A percentile compares a stretch with the other conserved stretches of the same genome.
phyloP scores from a whole-genome alignment of 78 protist species.

The Cavenderia fasciculata region DNA sequence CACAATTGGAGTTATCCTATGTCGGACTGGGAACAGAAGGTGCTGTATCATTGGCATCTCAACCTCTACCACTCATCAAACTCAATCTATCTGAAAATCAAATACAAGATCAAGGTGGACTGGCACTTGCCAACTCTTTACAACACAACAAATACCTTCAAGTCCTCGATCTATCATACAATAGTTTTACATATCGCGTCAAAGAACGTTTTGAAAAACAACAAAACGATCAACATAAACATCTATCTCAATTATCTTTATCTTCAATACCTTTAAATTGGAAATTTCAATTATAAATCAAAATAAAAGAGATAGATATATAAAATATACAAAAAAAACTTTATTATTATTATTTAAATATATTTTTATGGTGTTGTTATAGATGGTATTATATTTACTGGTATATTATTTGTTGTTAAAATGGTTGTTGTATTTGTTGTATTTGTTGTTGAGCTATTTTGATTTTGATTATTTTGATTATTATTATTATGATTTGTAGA shows the following conservation, averaged over 20 bases:
- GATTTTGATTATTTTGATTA: too few species aligned
- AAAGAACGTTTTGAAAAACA: constrained; percentile 35
- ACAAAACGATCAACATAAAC: not conserved
- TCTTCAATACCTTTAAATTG: constrained; percentile 54
- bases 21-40: constrained; percentile 26
- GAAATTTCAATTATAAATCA: constrained; percentile 46
- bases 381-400: too few species aligned
- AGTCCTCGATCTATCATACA: constrained; percentile 32
- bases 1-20: constrained; percentile 40
- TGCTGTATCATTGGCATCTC: constrained; percentile 8
- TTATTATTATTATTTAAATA: too few species aligned
- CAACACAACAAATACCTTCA: constrained; percentile 2
- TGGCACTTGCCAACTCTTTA: constrained; percentile 18
- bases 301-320: too few species aligned
- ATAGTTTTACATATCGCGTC: constrained; percentile 8
- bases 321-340: too few species aligned
- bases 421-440: too few species aligned
- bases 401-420: too few species aligned
- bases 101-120: constrained; percentile 1
- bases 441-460: too few species aligned
- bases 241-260: constrained; percentile 5
- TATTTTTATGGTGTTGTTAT: too few species aligned
- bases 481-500: too few species aligned
- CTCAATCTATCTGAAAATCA: constrained; percentile 43
- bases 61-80: not conserved